Evolutionary conservation across 768 basidiomycete genomes (phyloP), one percentile per base, ranked within the genome.

Genomic region (Candolleomyces efflorescens): DNA sequence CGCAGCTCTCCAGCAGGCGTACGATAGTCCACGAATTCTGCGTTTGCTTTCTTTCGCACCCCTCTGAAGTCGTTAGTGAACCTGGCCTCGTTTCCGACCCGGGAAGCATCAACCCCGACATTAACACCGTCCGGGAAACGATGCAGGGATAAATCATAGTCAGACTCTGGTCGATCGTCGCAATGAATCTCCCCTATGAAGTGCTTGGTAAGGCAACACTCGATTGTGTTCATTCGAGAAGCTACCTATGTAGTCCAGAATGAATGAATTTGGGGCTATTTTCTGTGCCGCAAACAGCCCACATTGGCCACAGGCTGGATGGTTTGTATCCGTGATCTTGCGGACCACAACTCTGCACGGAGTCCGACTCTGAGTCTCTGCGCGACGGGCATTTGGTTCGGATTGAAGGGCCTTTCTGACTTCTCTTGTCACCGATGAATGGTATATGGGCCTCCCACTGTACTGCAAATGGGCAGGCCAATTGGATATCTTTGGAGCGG

Each of bases 31-130:
- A 77, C 73, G 63, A 93, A 93, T 26, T 81, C 63, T 0, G 85
- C 88, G 62, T 94, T 94, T 3, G 91, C 84, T 66, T 76, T 86
- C 22, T 70, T 68, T 50, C 68, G 73, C n/a, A 94, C 76, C 2
- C 92, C 91, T 55, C 94, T 81, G 71, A 88, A 98, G 74, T 96
- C 94, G 64, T 97, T 97, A 58, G 92, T 78, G 67, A 96, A 94
- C 65, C 94, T 77, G 1, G 87, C 88, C 69, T 94, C 91, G 71
- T 95, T 97, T 26, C 94, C 94, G 76, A 82, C 82, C 2, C 45
- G 62, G 26, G 76, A 75, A 18, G 93, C 92, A 68, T 97, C 94
- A 41, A 90, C 77, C 1, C 92, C 94, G 18, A 94, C 81, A 64
- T 76, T 86, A 41, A 81, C 66, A 7, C 82, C 83, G 53, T 78